Evolutionary conservation across 805 yeast genomes (phyloP).

Genomic region (Blastobotrys chiropterorum): DNA sequence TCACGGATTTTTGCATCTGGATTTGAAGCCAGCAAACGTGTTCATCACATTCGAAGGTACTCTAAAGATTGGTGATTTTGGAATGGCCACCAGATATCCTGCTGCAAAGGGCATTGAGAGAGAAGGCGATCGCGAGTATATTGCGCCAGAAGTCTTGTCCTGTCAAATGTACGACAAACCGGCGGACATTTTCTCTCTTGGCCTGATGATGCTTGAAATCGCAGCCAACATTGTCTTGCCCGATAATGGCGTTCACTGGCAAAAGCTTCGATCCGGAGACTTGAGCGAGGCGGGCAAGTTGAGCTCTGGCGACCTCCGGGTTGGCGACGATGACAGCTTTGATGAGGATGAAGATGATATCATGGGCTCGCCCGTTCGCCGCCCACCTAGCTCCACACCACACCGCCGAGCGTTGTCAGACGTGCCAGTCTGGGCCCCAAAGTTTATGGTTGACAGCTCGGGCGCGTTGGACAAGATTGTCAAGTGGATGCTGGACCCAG

Average conservation of each 20-base stretch:
- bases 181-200: conserved; percentile 93
- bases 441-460: conserved; percentile 66
- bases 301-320: conserved; percentile 53
- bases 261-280: conserved; percentile 90
- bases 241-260: conserved; percentile 96
- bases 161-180: conserved; percentile 78
- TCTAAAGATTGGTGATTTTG: conserved; percentile 93
- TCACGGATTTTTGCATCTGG: conserved; percentile 74
- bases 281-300: conserved; percentile 88
- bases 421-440: conserved; percentile 77
- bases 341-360: conserved; percentile 3
- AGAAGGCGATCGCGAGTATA: conserved; percentile 96
- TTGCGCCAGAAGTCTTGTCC: conserved; percentile 92
- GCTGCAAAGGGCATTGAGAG: conserved; percentile 59
- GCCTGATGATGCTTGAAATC: conserved; percentile 86
- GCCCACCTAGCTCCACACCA: neutral
- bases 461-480: conserved; percentile 74
- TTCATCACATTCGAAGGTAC: conserved; percentile 92
- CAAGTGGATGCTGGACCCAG: conserved; percentile 83
- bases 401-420: conserved; percentile 1
- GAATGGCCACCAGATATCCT: conserved; percentile 82
- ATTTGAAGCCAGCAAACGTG: conserved; percentile 91
- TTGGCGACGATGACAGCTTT: neutral
- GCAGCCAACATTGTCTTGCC: conserved; percentile 95
- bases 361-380: neutral